Conservation (phyloP, 805 yeast species). For the Hyphopichia homilentoma region DNA sequence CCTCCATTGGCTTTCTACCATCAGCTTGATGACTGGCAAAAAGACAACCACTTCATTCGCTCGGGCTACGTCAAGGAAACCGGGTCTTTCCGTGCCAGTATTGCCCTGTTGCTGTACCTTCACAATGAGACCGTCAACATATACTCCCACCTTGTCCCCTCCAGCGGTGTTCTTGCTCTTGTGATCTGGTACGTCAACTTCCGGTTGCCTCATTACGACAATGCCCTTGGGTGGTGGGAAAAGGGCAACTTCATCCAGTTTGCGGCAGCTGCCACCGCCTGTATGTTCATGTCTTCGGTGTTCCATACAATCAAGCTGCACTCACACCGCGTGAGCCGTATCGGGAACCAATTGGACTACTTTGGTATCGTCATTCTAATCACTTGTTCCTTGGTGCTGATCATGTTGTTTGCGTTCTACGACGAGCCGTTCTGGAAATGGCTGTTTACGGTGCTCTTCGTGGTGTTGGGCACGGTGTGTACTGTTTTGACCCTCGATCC, state of each 20-base stretch:
- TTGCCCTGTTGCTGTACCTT: conserved; percentile 47
- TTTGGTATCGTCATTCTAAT: conserved; percentile 70
- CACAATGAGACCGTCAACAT: conserved; percentile 76
- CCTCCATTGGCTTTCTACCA: no score
- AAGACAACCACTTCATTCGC: conserved; percentile 64
- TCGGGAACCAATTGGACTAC: conserved; percentile 72
- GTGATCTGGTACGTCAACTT: conserved; percentile 23
- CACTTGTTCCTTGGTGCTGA: conserved; percentile 54
- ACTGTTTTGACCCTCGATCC: conserved; percentile 60
- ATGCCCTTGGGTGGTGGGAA: conserved; percentile 35
- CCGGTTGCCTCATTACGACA: conserved; percentile 20
- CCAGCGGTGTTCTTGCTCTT: conserved; percentile 23
- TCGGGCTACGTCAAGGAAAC: conserved; percentile 65
- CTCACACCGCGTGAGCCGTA: conserved; percentile 47
- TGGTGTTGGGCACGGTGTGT: conserved; percentile 58
- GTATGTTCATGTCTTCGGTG: conserved; percentile 60
- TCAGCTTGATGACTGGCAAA: conserved; percentile 69
- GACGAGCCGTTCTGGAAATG: conserved; percentile 37
- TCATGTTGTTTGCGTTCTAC: conserved; percentile 38
- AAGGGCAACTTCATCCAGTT: conserved; percentile 50
- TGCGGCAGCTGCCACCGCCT: conserved; percentile 53
- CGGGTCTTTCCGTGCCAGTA: conserved; percentile 40
- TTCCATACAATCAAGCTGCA: conserved; percentile 70
- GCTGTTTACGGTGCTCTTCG: conserved; percentile 44
- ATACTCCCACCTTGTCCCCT: conserved; percentile 59